phyloP scores from a whole-genome alignment of 768 basidiomycete genomes.

The Boletellus sp. region DNA sequence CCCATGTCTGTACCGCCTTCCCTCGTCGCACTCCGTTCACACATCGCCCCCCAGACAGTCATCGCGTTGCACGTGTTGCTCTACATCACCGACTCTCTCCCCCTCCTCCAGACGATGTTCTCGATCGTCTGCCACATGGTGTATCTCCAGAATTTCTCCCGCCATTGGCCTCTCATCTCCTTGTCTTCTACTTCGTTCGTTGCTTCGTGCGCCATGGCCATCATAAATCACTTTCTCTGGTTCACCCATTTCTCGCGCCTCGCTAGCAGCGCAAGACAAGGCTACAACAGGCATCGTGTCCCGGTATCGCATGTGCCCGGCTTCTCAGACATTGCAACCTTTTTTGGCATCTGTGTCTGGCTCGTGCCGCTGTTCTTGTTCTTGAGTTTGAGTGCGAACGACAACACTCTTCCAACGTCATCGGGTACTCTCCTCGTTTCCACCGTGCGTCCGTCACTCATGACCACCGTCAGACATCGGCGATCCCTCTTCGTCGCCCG shows the following conservation, averaged over 20 bases:
- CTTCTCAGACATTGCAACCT: constrained; percentile 77
- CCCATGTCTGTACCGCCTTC: constrained; percentile 63
- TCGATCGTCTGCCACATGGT: constrained; percentile 81
- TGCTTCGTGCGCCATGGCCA: constrained; percentile 78
- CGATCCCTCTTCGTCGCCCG: constrained; percentile 20
- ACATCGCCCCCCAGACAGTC: constrained; percentile 56
- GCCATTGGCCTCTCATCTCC: constrained; percentile 89
- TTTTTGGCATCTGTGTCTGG: constrained; percentile 86
- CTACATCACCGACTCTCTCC: constrained; percentile 78
- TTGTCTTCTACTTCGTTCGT: constrained; percentile 83
- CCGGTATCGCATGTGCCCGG: constrained; percentile 34
- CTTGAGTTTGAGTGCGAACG: constrained; percentile 93
- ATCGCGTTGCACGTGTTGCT: constrained; percentile 75
- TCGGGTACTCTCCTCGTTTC: constrained; percentile 36
- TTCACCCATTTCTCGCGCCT: constrained; percentile 89
- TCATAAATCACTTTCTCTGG: constrained; percentile 92
- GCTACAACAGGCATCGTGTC: constrained; percentile 43
- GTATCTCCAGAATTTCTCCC: constrained; percentile 91
- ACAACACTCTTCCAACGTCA: constrained; percentile 86
- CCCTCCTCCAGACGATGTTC: constrained; percentile 68
- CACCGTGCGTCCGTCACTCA: not conserved
- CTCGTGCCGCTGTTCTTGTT: constrained; percentile 90
- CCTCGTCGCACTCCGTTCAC: constrained; percentile 1
- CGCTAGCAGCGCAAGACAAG: constrained; percentile 59
- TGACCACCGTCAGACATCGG: constrained; percentile 11